Evolutionary conservation across 2,329 filamentous ascomycete genomes (phyloP), one percentile per base, ranked within the genome.

Genomic region (Calycina herbarum): DNA sequence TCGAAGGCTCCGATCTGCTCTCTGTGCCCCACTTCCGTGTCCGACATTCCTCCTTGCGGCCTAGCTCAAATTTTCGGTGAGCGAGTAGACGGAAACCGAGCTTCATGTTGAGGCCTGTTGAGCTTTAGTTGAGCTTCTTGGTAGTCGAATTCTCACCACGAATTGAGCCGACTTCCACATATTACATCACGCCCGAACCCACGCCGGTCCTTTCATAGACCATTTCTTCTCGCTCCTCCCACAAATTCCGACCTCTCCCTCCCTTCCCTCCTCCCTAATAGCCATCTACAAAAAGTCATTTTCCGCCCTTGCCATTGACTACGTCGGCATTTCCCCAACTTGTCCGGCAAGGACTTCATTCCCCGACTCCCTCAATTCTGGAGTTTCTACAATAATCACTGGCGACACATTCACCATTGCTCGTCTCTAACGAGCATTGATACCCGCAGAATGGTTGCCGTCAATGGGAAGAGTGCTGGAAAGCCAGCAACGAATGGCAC

Each of bases 391-490:
- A 61, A 67, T 61, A 64, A 62, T 61, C 61, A 65, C 70, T 72
- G 73, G 72, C 68, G 65, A 70, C 69, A 64, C 66, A 64, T 59
- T 64, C 58, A 61, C 61, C 62, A 40, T 62, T 61, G 73, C 73
- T 75, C 73, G 72, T 71, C 69, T 57, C 29, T 65, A 61, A 70
- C 71, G 73, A 73, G 71, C 70, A 59, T 38, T 59, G 63, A 68
- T 66, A 61, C 48, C 61, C 59, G 35, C 70, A 78, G 70, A 72
- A 86, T 87, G 85, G 78, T 82, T 70, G 80, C 83, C 74, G 77
- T 78, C 57, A 73, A 74, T 67, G 68, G 68, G 35, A 54, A 54
- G 20, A 73, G 74, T 48, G 77, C 76, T 71, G 73, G 77, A 71
- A 71, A 73, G 61, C 42, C 64, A 54, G 70, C 72, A 27, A 54